Evolutionary conservation across 768 basidiomycete species (phyloP), one percentile per base, ranked within the genome.

Genomic region (Termitomyces sp.): DNA sequence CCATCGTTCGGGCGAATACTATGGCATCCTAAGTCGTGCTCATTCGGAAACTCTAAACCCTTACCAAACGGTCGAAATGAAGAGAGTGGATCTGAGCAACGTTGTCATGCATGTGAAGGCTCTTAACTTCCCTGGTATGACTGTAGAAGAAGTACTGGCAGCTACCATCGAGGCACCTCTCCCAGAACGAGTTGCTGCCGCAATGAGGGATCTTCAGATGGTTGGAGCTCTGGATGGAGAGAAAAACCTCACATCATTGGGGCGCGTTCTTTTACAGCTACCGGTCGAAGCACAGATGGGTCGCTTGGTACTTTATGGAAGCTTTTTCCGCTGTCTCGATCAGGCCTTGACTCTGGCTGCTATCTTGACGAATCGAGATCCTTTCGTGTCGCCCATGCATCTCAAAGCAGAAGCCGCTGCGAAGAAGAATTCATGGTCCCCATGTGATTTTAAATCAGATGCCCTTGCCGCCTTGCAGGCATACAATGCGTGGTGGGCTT

Each of bases 101-200:
- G 88, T 95, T 50, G 93, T 96, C 16, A 98, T 98, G 95, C 95
- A 95, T 69, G 84, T 98, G 71, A 97, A 96, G 68, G 94, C 94
- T 9, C 81, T 97, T 38, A 87, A 93, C 69, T 89, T 97, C 69
- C 91, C 92, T 6, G 85, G 83, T 47, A 85, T 94, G 85, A 74
- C 84, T 32, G 91, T 93, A 6, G 90, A 95, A 67, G 89, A 95
- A 60, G 93, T 97, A 23, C 79, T 98, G 38, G 85, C 83, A 1
- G 86, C 83, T 12, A 81, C 88, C 13, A 97, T 97, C 56, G 95
- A 98, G 69, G 89, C 95, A 16, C 95, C 95, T n/a, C 84, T 82
- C 38, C 73, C 82, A 1, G 81, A 82, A 38, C 88, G 92, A 23
- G 87, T 98, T 36, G 75, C 73, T 13, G 87, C 91, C 50, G 95